Percentiles rank a stretch among this genome's conserved stretches.
These are phyloP conservation scores for Fusarium sp. DNA, from an alignment of 2,329 filamentous ascomycete species.

Conservation along the genomic window DNA sequence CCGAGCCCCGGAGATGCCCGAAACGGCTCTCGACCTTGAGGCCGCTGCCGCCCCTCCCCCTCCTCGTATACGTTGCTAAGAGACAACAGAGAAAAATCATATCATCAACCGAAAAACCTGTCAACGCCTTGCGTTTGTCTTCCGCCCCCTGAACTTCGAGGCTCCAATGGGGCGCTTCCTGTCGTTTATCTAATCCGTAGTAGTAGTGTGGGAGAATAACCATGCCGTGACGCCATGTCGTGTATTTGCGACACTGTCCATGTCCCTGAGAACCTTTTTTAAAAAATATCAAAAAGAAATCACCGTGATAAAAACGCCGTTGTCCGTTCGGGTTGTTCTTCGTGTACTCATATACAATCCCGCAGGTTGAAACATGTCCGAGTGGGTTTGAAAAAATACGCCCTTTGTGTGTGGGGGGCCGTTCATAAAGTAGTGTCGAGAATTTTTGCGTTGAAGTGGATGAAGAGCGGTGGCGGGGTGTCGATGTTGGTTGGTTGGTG, in stretches of 20 bases:
- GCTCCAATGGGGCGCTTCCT: constrained; percentile 25
- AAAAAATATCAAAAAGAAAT: constrained; percentile 3
- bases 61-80: background rate
- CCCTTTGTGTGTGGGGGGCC: background rate
- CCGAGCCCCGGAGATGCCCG: constrained; percentile 2
- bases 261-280: constrained; percentile 27
- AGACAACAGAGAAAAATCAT: constrained; percentile 26
- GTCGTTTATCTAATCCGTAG: constrained; percentile 42
- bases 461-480: constrained; percentile 7
- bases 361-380: constrained; percentile 23
- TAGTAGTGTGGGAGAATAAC: constrained; percentile 18
- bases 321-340: constrained; percentile 21
- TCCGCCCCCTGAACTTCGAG: constrained; percentile 21
- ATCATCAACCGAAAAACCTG: constrained; percentile 21
- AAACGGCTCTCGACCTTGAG: constrained; percentile 12
- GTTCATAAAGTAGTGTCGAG: constrained; percentile 6
- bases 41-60: background rate
- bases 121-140: constrained; percentile 43
- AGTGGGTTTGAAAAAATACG: constrained; percentile 10
- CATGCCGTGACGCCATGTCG: constrained; percentile 40
- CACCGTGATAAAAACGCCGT: constrained; percentile 29
- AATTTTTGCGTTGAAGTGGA: constrained; percentile 9
- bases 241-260: constrained; percentile 40
- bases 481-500: background rate
- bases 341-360: constrained; percentile 41